Base-by-base conservation (phyloP, 31 red algal species). In the Odonthalia washingtoniensis region DNA sequence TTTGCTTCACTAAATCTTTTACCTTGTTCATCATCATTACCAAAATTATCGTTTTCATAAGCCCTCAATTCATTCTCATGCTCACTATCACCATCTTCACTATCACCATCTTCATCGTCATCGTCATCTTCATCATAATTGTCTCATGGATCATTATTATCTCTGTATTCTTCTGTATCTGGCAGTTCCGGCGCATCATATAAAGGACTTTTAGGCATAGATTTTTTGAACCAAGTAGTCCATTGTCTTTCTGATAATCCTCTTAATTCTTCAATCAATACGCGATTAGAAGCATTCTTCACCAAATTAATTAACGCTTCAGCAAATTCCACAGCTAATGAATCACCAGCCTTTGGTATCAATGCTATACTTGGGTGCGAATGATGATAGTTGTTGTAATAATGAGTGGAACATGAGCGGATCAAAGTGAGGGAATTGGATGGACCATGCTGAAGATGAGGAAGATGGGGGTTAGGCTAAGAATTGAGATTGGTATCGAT, bases 211-310 rank as follows among this genome's bases (percentile, higher is more conserved):
- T 75, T 77, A 14, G 93, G 93, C 61, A 95, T 80, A 53, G 93
- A 88, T 6, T 80, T 57, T 70, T 90, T 80, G 61, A 86, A 88
- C 93, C 93, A 95, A 0, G 93, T 91, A 30, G 83, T 83, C 93
- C 93, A 95, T 32, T 87, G 65, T 27, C 93, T 53, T 46, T 81
- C 35, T 21, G 93, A 95, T 12, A 95, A 62, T 43, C 93, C 93
- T 34, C 82, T 65, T 38, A 95, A 39, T 1, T 73, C 93, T 78
- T 95, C 93, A 38, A 87, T 81, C 4, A 95, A 78, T 35, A 95
- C 93, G 3, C 93, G 93, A 70, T 89, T 91, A 35, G 85, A 89
- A 24, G 87, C 70, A 70, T 95, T 95, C 64, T 91, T 88, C 39
- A 95, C 32, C 28, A 95, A 44, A 49, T 87, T 79, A 24, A 91